phyloP scores from a whole-genome alignment of 345 rosid species.

The Excoecaria agallocha region DNA sequence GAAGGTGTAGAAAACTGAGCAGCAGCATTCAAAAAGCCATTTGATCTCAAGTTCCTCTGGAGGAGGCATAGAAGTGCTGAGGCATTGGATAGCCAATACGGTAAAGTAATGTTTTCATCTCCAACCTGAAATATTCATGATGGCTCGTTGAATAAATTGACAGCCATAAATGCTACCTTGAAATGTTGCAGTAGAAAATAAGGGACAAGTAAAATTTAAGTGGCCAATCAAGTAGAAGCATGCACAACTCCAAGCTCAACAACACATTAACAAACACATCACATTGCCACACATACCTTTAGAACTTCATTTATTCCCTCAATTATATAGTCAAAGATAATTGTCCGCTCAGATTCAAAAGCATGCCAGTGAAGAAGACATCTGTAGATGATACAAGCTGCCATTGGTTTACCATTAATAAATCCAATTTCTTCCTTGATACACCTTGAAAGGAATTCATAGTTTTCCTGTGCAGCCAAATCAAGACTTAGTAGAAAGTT shows the following conservation, averaged over 20 bases:
- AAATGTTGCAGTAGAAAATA: neutral
- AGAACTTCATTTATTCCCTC: constrained; percentile 83
- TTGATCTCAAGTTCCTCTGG: constrained; percentile 80
- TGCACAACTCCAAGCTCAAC: neutral
- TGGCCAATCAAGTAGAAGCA: neutral
- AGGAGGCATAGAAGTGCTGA: constrained; percentile 96
- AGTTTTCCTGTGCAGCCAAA: constrained; percentile 63
- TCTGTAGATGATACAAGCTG: constrained; percentile 84
- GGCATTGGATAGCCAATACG: constrained; percentile 92
- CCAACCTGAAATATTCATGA: constrained; percentile 55
- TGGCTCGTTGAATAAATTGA: neutral
- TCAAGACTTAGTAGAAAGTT: constrained; percentile 15
- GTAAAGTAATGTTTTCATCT: constrained; percentile 62
- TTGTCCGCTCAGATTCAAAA: constrained; percentile 86
- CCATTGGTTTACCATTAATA: constrained; percentile 74
- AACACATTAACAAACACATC: no score
- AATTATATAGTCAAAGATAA: constrained; percentile 81
- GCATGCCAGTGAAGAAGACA: constrained; percentile 94
- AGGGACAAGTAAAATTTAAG: neutral
- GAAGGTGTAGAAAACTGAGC: constrained; percentile 56
- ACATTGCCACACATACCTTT: constrained; percentile 46
- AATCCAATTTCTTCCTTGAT: constrained; percentile 86
- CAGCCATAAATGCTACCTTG: no score
- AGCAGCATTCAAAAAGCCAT: constrained; percentile 59
- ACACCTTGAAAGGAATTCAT: constrained; percentile 77